These are phyloP conservation scores for Pichia sp. DNA, from an alignment of 1,139 yeast species.

Conservation along the genomic window DNA sequence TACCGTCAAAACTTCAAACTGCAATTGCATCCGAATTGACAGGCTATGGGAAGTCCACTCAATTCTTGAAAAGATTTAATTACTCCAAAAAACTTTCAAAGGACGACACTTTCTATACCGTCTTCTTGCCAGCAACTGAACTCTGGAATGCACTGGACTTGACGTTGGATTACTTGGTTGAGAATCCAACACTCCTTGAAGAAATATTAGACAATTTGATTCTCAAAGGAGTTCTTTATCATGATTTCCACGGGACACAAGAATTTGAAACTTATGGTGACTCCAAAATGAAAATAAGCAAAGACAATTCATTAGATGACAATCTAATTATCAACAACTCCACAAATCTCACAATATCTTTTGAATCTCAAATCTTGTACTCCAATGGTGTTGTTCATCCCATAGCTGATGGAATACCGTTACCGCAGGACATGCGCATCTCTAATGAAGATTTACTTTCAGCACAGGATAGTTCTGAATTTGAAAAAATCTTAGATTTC, in stretches of 20 bases:
- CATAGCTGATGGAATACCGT: slow-evolving; percentile 43
- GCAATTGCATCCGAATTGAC: slow-evolving; percentile 50
- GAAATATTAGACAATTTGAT: slow-evolving; percentile 55
- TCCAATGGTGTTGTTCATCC: slow-evolving; percentile 86
- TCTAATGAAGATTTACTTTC: slow-evolving; percentile 53
- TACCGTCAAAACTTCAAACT: slow-evolving; percentile 49
- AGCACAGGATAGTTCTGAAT: slow-evolving; percentile 42
- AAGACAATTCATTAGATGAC: slow-evolving; percentile 8
- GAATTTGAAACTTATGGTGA: slow-evolving; percentile 40
- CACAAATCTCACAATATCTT: slow-evolving; percentile 19
- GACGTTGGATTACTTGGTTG: slow-evolving; percentile 53
- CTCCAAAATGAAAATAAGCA: slow-evolving; percentile 27
- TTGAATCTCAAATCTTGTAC: slow-evolving; percentile 64
- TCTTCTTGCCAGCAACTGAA: slow-evolving; percentile 71
- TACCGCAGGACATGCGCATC: slow-evolving; percentile 57
- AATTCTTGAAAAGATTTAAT: slow-evolving; percentile 46
- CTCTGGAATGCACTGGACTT: slow-evolving; percentile 72
- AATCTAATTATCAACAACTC: slow-evolving; percentile 29
- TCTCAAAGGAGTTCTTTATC: slow-evolving; percentile 60
- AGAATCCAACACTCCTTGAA: slow-evolving; percentile 48
- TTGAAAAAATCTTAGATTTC: slow-evolving; percentile 46
- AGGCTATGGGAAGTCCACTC: slow-evolving; percentile 49
- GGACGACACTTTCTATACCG: slow-evolving; percentile 54
- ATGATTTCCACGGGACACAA: slow-evolving; percentile 45
- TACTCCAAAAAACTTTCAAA: slow-evolving; percentile 37